A percentile compares a stretch with the other conserved stretches of the same genome.
Conservation (phyloP, 1,284 basidiomycete genomes). For the Xerocomus minutiporus region DNA sequence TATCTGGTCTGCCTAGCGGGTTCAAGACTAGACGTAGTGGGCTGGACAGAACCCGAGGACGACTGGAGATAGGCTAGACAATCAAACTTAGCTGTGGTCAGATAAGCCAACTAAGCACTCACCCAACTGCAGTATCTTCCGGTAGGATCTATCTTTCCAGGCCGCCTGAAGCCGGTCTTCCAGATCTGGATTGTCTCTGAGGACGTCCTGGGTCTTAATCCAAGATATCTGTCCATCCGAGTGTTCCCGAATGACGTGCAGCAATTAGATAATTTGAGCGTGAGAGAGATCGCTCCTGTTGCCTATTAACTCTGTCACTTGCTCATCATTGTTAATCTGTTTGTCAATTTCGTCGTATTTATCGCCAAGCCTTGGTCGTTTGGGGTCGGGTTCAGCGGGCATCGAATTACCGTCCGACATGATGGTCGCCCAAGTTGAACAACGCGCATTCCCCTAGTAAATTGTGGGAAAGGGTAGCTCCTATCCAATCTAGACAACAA, state of each 20-base stretch:
- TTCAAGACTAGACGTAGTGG: no score
- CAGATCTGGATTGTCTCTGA: neutral
- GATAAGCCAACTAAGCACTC: neutral
- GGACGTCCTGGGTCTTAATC: no score
- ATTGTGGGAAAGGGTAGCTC: no score
- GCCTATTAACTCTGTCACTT: neutral
- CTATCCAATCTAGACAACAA: no score
- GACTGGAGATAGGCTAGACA: neutral
- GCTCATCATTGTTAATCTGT: neutral
- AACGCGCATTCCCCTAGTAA: no score
- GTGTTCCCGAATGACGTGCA: no score
- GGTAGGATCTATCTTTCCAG: neutral
- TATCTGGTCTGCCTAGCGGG: no score
- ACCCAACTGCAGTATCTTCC: neutral
- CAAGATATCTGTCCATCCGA: no score
- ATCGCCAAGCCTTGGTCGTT: neutral
- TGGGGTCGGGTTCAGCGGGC: neutral
- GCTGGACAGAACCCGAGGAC: neutral
- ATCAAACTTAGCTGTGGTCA: neutral
- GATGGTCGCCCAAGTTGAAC: slow-evolving; percentile 22
- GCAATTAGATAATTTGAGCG: no score
- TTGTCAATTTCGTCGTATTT: neutral
- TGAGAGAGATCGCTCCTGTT: neutral
- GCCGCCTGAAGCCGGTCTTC: neutral
- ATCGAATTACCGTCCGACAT: neutral